Conservation (phyloP, 108 stramenopile genomes). For the Cyclostephanos tholiformis region DNA sequence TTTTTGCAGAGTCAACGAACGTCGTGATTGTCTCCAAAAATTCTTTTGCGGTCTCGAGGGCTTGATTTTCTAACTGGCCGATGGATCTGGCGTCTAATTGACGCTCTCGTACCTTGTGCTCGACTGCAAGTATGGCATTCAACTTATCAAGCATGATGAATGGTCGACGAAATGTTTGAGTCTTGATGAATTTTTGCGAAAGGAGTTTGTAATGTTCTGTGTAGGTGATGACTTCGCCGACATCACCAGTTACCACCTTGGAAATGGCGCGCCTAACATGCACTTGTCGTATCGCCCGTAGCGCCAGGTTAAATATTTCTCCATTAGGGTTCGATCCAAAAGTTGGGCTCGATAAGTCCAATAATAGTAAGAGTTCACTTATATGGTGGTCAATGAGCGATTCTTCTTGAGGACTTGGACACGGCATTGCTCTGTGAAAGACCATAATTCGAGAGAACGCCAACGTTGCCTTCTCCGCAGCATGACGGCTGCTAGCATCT, state of each 20-base stretch:
- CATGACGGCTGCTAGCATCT: conserved; percentile 24
- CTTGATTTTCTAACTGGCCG: conserved; percentile 14
- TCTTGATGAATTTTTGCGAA: conserved; percentile 23
- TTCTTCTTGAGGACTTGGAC: conserved; percentile 37
- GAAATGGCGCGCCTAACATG: conserved; percentile 27
- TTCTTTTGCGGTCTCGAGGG: conserved; percentile 22
- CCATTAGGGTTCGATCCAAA: conserved; percentile 13
- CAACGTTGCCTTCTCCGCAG: conserved; percentile 44
- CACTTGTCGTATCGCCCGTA: conserved; percentile 35
- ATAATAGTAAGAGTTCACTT: conserved; percentile 23
- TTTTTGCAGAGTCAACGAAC: conserved; percentile 1
- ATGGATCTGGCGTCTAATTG: neutral
- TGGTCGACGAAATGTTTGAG: conserved; percentile 15
- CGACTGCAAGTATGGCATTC: conserved; percentile 29
- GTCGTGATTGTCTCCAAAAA: conserved; percentile 21
- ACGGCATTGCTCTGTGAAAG: conserved; percentile 26
- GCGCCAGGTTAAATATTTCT: conserved; percentile 27
- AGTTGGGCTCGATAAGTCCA: conserved; percentile 10
- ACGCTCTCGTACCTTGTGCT: conserved; percentile 20
- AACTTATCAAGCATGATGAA: conserved; percentile 40
- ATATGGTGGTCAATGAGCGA: conserved; percentile 32
- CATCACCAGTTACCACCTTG: neutral
- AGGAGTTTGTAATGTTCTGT: conserved; percentile 31
- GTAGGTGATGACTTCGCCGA: neutral
- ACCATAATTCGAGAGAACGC: conserved; percentile 28